These are phyloP conservation scores for Eucalyptus caleyi DNA, from an alignment of 345 rosid species.

Conservation along the genomic window DNA sequence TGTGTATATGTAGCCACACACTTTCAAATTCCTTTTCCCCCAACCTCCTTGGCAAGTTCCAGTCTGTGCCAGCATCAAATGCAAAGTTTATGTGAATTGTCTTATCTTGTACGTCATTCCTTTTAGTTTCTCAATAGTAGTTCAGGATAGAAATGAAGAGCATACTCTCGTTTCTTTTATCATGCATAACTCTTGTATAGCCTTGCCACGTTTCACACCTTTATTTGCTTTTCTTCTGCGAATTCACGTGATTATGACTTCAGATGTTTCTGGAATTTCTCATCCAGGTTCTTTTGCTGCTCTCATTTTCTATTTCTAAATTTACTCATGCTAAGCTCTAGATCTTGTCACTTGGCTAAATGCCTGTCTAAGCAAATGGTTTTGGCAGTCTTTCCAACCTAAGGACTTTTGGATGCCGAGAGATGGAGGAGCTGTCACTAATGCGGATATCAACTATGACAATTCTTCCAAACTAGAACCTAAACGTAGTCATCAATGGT, in stretches of 20 bases:
- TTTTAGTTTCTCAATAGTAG: not conserved
- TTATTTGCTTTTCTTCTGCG: not conserved
- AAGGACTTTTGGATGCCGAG: conserved; percentile 32
- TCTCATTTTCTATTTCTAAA: not conserved
- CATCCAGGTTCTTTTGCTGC: not conserved
- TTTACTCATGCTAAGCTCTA: not conserved
- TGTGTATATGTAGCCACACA: not conserved
- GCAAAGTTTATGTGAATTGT: not conserved
- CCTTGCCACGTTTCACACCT: not conserved
- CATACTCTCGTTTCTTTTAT: not conserved
- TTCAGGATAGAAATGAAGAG: not conserved
- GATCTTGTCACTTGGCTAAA: not conserved
- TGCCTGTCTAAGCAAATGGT: not conserved
- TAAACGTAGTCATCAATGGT: conserved; percentile 47
- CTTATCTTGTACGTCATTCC: not conserved
- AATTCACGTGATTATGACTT: not conserved
- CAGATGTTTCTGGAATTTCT: not conserved
- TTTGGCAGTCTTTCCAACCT: conserved; percentile 30
- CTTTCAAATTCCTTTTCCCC: not conserved
- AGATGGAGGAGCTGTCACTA: conserved; percentile 18
- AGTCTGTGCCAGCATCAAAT: not conserved
- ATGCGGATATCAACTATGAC: conserved; percentile 28
- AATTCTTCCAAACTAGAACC: conserved; percentile 32
- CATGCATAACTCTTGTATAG: not conserved
- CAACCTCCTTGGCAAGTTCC: not conserved